Conservation (phyloP, 2,329 filamentous ascomycete species). For the Allantophomopsis lycopodina region DNA sequence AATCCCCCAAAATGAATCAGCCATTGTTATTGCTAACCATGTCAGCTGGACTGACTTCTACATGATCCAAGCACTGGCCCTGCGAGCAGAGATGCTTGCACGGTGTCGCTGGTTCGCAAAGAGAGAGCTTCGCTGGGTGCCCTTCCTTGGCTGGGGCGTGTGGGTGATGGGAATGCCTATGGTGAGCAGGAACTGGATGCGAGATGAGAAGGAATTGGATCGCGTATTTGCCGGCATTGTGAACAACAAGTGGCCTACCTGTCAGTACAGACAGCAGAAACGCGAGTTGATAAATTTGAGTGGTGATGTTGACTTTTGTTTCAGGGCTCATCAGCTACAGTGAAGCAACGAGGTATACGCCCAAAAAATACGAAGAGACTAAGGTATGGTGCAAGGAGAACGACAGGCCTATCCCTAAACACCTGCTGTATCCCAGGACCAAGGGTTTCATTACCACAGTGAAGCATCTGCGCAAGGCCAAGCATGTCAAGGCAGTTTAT, state of each 20-base stretch:
- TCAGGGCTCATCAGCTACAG: conserved; percentile 51
- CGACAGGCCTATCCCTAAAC: conserved; percentile 33
- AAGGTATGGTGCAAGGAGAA: conserved; percentile 29
- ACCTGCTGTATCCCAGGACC: conserved; percentile 45
- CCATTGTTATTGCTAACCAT: conserved; percentile 46
- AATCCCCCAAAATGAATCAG: conserved; percentile 38
- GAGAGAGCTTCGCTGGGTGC: conserved; percentile 40
- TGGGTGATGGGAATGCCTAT: conserved; percentile 54
- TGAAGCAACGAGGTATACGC: conserved; percentile 39
- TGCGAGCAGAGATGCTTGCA: conserved; percentile 41
- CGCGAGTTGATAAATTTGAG: too few relatives aligned
- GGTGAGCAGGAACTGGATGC: conserved; percentile 44
- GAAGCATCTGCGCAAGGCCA: conserved; percentile 34
- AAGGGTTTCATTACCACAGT: conserved; percentile 48
- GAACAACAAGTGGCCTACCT: conserved; percentile 37
- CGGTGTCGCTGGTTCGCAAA: conserved; percentile 50
- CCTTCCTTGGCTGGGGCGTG: conserved; percentile 48
- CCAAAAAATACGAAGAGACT: background rate
- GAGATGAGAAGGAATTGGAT: conserved; percentile 39
- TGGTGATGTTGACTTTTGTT: background rate
- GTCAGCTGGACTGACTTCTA: conserved; percentile 51
- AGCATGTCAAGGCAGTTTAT: conserved; percentile 39
- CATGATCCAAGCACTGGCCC: conserved; percentile 44
- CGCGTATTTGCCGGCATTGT: conserved; percentile 41
- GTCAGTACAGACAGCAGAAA: conserved; percentile 23